Base-by-base conservation (phyloP, 352 stramenopile species). In the Lagenidium giganteum region DNA sequence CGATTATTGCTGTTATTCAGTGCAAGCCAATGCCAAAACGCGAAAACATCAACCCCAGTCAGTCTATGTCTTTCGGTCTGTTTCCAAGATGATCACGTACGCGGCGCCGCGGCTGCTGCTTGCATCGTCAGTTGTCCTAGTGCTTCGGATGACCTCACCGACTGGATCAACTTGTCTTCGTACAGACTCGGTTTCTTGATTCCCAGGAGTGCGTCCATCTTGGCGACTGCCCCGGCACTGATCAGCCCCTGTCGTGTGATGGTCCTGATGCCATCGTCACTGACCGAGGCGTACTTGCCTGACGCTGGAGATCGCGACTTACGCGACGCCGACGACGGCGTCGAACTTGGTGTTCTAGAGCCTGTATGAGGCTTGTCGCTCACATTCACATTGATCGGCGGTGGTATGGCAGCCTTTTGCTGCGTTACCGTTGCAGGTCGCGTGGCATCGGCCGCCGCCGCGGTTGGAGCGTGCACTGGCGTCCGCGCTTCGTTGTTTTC, bases 261-360 rank as follows among this genome's bases (percentile, higher is more conserved):
- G 0, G 70, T 85, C 22, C 57, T 86, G 45, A 88, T 86, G 0
- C 76, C 76, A 21, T 86, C 76, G 22, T 64, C 50, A 25, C 68
- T 79, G 24, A 32, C 18, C 14, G 36, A n/a, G 8, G 2, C 18
- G 3, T 21, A 12, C 12, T 3, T 8, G 17, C 4, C 8, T 14
- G 41, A 9, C 33, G 11, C 8, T 3, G 28, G 39, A 46, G 14
- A 33, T 42, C 3, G 38, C 26, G 36, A 52, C 22, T 18, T 38
- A 20, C 23, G 31, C 11, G 47, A 43, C 12, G 18, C 27, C 11
- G 39, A 45, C 22, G 46, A 39, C 5, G 40, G 38, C 3, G 39
- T 47, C 8, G 47, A 52, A 4, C 21, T 20, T 4, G 20, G 42
- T 8, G 49, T 46, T 26, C 36, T 43, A 27, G 11, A 18, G n/a